Conservation (phyloP, 345 rosid genomes). For the Arabidopsis arenosa region DNA sequence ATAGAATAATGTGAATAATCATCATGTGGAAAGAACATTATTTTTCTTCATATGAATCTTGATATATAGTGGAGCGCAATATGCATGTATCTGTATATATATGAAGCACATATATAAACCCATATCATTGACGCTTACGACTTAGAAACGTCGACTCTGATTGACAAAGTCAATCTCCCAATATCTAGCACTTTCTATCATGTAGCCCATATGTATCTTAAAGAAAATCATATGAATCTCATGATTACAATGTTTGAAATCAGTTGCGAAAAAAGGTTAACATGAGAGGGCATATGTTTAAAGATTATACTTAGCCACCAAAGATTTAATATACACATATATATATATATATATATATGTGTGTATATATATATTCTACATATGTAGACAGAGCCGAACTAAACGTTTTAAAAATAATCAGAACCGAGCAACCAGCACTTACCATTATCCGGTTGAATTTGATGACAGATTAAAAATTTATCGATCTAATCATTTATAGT, state of each 20-base stretch:
- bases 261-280: neutral
- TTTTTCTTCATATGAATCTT: constrained; percentile 2
- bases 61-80: constrained; percentile 29
- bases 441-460: constrained; percentile 2
- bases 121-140: constrained; percentile 23
- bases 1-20: constrained; percentile 19
- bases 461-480: neutral
- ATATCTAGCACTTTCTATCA: constrained; percentile 28
- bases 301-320: neutral
- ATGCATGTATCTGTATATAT: neutral
- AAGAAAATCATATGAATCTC: constrained; percentile 19
- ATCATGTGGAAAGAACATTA: constrained; percentile 9
- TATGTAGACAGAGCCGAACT: neutral
- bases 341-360: neutral
- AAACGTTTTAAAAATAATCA: neutral
- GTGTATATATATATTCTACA: no score
- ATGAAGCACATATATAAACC: constrained; percentile 4
- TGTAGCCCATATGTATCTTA: neutral
- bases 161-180: constrained; percentile 39
- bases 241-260: constrained; percentile 34
- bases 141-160: constrained; percentile 34
- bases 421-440: neutral
- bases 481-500: constrained; percentile 16
- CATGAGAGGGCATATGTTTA: neutral
- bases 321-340: neutral